Conservation (phyloP, 2,329 filamentous ascomycete genomes). For the Endothia cerciana region DNA sequence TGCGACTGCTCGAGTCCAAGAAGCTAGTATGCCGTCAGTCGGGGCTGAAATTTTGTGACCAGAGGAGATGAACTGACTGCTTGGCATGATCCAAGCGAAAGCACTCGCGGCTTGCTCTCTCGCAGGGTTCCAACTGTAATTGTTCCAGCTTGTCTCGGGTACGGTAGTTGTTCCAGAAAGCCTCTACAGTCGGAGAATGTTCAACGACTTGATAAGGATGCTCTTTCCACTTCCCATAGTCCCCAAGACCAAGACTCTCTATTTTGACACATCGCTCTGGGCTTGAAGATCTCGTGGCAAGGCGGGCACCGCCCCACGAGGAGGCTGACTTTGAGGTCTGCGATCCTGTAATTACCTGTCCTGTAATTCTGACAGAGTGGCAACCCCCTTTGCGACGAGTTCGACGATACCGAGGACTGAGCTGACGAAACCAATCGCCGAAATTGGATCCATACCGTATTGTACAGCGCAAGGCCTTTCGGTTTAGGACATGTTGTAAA, state of each 20-base stretch:
- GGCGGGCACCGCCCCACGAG: background rate
- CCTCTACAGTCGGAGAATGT: background rate
- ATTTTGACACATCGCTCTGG: background rate
- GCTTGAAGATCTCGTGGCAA: background rate
- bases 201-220: background rate
- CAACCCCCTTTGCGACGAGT: background rate
- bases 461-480: no score
- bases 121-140: background rate
- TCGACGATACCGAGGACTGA: background rate
- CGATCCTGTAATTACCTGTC: slow-evolving; percentile 1
- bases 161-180: background rate
- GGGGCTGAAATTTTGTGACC: no score
- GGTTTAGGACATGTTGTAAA: no score
- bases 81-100: background rate
- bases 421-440: background rate
- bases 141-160: background rate
- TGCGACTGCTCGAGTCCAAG: background rate
- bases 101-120: background rate
- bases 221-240: background rate
- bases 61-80: background rate
- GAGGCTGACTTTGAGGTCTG: slow-evolving; percentile 7
- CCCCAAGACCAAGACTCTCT: background rate
- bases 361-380: slow-evolving; percentile 8
- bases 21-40: background rate
- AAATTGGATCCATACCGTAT: slow-evolving; percentile 7